Evolutionary conservation across 495 filamentous ascomycete genomes (phyloP), one percentile per base, ranked within the genome.

Genomic region (Hypoxylon fragiforme): DNA sequence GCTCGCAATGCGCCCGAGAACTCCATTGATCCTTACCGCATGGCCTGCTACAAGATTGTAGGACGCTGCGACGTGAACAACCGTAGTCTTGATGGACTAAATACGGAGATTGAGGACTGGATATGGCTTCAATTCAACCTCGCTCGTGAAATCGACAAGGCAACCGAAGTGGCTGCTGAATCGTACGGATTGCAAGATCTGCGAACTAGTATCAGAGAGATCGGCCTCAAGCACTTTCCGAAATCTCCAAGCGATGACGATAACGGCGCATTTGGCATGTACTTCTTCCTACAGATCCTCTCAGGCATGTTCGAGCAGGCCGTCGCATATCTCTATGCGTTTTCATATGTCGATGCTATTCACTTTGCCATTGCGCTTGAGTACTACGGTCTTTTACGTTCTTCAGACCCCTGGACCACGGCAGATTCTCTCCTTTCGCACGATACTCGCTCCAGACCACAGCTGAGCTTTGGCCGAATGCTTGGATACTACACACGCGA

Each of bases 11-110:
- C 90, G 7, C 89, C 90, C 8, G 90, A 95, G 45, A 86, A 91
- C 52, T 86, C 87, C 11, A 83, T 92, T 56, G 92, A 99, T 74
- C 95, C 94, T 30, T 99, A 94, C 72, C 85, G 91, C 35, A 91
- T 95, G 83, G 92, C 92, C 12, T 96, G 95, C 69, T 97, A 97
- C 79, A 97, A 97, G 72, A 84, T 99, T 47, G 86, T 97, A 61
- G 94, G 94, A 38, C 90, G 94, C 24, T 96, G 92, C 72, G 94
- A 97, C 60, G 80, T 99, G 14, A 78, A 72, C 52, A 86, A 86
- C 42, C 82, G 91, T 56, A 89, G 80, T 48, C 77, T 97, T 8
- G 89, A 95, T n/a, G 81, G 82, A 39, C 78, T 97, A 13, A 85
- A 82, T 46, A 87, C 87, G 48, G 86, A 83, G 18, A 85, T 95